Evolutionary conservation across 2,329 filamentous ascomycete species (phyloP).

Genomic region (Aureobasidium sp.): DNA sequence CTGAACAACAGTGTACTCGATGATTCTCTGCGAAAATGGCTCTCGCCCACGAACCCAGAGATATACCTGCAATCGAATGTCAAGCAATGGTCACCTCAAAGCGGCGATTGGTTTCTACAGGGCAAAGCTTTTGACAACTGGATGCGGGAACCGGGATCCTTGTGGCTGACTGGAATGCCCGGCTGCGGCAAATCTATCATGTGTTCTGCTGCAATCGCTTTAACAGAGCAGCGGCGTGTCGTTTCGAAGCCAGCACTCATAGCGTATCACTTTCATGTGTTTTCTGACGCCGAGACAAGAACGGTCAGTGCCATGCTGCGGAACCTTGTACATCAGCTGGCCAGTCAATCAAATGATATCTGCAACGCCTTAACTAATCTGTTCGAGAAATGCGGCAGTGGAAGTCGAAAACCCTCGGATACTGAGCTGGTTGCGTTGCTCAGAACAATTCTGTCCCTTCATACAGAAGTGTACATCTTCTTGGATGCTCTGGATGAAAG

Average conservation of each 20-base stretch:
- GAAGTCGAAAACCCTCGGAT: neutral
- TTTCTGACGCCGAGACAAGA: neutral
- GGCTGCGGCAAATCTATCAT: neutral
- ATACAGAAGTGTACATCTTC: neutral
- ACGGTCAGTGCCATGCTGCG: neutral
- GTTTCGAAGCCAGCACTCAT: neutral
- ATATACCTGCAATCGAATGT: no score
- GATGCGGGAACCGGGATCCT: neutral
- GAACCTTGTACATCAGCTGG: neutral
- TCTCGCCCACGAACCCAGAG: no score
- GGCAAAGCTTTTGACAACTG: neutral
- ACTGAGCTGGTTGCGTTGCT: neutral
- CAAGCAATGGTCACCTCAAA: no score
- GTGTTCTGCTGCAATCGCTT: neutral
- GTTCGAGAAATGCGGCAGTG: no score
- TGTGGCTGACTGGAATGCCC: neutral
- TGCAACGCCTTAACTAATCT: neutral
- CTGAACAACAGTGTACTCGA: no score
- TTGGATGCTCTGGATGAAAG: neutral
- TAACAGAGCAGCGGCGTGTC: neutral
- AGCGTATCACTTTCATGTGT: neutral
- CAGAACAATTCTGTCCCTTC: neutral
- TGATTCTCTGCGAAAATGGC: no score
- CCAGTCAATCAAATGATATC: neutral
- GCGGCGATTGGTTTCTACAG: no score